These are phyloP conservation scores for Termitomyces sp. DNA, from an alignment of 768 basidiomycete species.

Conservation along the genomic window DNA sequence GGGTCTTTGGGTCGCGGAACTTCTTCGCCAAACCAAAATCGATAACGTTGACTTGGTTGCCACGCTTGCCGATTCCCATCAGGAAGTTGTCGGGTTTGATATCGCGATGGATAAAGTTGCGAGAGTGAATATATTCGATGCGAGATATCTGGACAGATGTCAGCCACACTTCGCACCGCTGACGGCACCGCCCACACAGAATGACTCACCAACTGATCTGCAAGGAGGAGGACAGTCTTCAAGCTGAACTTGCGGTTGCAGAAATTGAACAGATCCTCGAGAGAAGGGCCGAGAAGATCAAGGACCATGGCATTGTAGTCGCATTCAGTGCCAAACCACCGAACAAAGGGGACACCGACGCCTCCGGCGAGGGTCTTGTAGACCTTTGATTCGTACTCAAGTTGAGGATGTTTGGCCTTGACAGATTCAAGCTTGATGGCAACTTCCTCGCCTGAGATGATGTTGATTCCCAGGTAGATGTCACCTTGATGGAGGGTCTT, in stretches of 20 bases:
- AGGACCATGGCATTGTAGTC: constrained; percentile 99
- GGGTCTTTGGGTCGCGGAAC: constrained; percentile 99
- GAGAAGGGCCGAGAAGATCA: constrained; percentile 90
- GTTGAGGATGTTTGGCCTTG: constrained; percentile 99
- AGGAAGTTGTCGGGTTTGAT: constrained; percentile 99
- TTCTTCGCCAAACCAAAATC: constrained; percentile 99
- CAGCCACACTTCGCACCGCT: constrained; percentile 10
- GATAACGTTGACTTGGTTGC: constrained; percentile 99
- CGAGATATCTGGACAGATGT: constrained; percentile 76
- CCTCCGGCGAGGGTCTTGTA: constrained; percentile 99
- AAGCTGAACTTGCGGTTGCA: constrained; percentile 97
- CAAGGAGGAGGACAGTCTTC: constrained; percentile 95
- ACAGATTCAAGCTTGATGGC: constrained; percentile 99
- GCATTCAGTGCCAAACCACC: constrained; percentile 94
- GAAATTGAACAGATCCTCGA: constrained; percentile 91
- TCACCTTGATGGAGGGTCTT: constrained; percentile 58
- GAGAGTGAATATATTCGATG: constrained; percentile 98
- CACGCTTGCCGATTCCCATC: constrained; percentile 99
- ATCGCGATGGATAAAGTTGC: constrained; percentile 96
- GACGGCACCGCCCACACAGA: constrained; percentile 17
- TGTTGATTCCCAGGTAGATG: constrained; percentile 99
- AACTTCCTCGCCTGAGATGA: constrained; percentile 99
- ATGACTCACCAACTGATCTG: constrained; percentile 85
- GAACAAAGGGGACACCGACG: constrained; percentile 96
- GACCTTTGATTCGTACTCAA: constrained; percentile 96